Conservation (phyloP, 2,329 filamentous ascomycete species). For the Claviceps arundinis region DNA sequence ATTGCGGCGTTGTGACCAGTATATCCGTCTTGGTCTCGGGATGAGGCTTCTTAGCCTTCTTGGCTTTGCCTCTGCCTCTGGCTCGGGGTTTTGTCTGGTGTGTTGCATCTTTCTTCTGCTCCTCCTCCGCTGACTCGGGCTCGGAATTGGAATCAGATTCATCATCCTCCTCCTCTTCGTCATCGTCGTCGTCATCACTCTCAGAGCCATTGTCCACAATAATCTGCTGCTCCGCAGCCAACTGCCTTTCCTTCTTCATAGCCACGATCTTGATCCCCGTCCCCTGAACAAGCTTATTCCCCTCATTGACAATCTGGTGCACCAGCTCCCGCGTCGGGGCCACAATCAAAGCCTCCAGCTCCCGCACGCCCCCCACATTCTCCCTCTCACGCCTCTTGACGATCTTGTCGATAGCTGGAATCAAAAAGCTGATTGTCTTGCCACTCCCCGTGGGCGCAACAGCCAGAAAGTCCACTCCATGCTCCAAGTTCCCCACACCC, state of each 20-base stretch:
- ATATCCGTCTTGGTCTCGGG: conserved; percentile 23
- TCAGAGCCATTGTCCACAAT: conserved; percentile 25
- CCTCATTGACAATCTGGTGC: conserved; percentile 72
- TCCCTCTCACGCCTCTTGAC: conserved; percentile 40
- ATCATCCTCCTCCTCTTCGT: background rate
- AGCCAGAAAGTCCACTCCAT: conserved; percentile 61
- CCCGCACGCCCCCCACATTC: conserved; percentile 25
- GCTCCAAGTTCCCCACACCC: conserved; percentile 20
- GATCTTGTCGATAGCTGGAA: conserved; percentile 71
- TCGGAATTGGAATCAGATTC: background rate
- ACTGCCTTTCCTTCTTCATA: conserved; percentile 74
- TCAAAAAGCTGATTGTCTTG: conserved; percentile 86
- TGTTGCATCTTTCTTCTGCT: conserved; percentile 20
- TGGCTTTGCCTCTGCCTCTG: conserved; percentile 16
- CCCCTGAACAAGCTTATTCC: conserved; percentile 61
- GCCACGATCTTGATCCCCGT: conserved; percentile 68
- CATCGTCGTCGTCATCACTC: conserved; percentile 7
- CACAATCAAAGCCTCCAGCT: conserved; percentile 55
- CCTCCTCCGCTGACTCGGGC: conserved; percentile 20
- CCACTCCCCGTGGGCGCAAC: conserved; percentile 93
- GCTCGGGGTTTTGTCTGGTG: conserved; percentile 22
- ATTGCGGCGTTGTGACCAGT: conserved; percentile 33
- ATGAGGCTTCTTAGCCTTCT: conserved; percentile 12
- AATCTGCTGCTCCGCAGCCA: conserved; percentile 37
- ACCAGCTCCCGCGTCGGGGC: conserved; percentile 70